A percentile compares a stretch with the other conserved stretches of the same genome.
These are phyloP conservation scores for Galerina sulciceps DNA, from an alignment of 768 basidiomycete species.

Conservation along the genomic window DNA sequence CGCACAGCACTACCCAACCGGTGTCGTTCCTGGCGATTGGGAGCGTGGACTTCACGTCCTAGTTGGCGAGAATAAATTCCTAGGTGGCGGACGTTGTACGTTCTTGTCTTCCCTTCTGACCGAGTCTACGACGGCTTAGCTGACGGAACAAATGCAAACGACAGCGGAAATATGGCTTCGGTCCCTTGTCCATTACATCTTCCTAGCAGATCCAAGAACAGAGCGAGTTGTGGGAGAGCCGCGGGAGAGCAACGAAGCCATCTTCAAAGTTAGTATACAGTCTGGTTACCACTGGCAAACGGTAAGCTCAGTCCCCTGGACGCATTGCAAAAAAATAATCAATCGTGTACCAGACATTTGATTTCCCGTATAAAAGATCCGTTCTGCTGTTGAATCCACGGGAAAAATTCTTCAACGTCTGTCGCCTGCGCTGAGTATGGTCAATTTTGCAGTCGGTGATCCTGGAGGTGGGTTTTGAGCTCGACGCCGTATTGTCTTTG, in stretches of 20 bases:
- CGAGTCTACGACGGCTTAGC: background rate
- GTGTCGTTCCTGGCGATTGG: conserved; percentile 27
- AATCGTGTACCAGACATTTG: conserved; percentile 26
- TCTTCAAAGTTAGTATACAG: conserved; percentile 22
- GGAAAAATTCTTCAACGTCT: conserved; percentile 36
- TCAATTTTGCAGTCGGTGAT: too few species aligned
- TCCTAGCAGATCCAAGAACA: conserved; percentile 48
- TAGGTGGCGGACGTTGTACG: conserved; percentile 46
- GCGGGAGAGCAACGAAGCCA: conserved; percentile 30
- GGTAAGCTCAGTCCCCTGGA: conserved; percentile 16
- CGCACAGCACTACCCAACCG: conserved; percentile 31
- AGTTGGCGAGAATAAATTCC: conserved; percentile 50
- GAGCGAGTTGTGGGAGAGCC: conserved; percentile 48
- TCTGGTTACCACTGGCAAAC: conserved; percentile 29
- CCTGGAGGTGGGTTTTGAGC: too few species aligned
- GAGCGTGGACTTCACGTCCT: conserved; percentile 47
- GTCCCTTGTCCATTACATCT: conserved; percentile 43
- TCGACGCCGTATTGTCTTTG: too few species aligned
- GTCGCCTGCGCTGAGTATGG: conserved; percentile 27
- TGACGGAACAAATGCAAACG: conserved; percentile 2
- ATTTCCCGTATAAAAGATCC: conserved; percentile 41
- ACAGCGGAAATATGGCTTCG: conserved; percentile 39
- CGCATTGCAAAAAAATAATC: background rate
- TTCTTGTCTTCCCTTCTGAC: conserved; percentile 6
- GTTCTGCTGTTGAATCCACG: conserved; percentile 28